These are phyloP conservation scores for Diaporthe destruens DNA, from an alignment of 2,329 filamentous ascomycete genomes.

Conservation along the genomic window DNA sequence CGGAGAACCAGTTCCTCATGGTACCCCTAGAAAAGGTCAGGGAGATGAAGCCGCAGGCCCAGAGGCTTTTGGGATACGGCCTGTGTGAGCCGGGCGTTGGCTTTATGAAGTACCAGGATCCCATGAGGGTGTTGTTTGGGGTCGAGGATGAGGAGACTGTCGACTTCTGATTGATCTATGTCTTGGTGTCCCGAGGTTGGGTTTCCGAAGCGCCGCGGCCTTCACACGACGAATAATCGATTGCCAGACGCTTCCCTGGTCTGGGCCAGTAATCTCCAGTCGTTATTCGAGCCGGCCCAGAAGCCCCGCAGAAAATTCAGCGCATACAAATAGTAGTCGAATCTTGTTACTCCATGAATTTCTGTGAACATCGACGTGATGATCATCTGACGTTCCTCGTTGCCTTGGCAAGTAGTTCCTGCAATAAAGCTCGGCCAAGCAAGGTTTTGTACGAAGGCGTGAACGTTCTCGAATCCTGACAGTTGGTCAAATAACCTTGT, in stretches of 20 bases:
- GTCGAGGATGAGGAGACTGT: slow-evolving; percentile 24
- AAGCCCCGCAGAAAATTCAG: not conserved
- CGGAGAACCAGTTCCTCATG: slow-evolving; percentile 29
- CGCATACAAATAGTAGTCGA: not conserved
- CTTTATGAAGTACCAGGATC: slow-evolving; percentile 23
- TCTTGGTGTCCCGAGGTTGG: too few species aligned
- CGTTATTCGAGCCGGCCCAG: not conserved
- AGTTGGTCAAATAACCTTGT: not conserved
- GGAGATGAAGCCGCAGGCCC: slow-evolving; percentile 17
- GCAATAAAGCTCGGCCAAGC: slow-evolving; percentile 16
- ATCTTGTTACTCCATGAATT: not conserved
- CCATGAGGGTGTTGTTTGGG: slow-evolving; percentile 18
- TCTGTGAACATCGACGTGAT: not conserved
- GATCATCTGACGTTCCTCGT: not conserved
- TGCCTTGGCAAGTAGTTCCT: not conserved
- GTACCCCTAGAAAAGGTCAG: not conserved
- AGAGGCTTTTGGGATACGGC: slow-evolving; percentile 2
- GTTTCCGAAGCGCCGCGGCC: fast-evolving
- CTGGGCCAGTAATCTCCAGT: not conserved
- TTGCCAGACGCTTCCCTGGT: not conserved
- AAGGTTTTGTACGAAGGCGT: not conserved
- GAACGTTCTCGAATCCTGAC: not conserved
- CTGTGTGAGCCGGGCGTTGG: slow-evolving; percentile 6
- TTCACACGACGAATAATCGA: slow-evolving; percentile 12
- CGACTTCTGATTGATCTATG: not conserved